These are phyloP conservation scores for Paramecium caudatum DNA, from an alignment of 73 alveolate species.

Conservation along the genomic window DNA sequence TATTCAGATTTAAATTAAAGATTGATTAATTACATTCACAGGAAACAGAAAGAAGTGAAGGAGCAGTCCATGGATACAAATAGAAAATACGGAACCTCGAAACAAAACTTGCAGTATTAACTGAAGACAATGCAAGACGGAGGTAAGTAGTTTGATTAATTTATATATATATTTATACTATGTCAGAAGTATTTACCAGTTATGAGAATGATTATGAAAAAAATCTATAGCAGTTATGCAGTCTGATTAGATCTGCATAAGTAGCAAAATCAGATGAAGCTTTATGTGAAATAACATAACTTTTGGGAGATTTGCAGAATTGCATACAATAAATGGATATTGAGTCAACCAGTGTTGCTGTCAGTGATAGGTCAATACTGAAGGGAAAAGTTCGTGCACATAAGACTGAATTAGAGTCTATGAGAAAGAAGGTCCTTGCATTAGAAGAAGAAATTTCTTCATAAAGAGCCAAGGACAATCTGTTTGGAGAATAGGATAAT, in stretches of 20 bases:
- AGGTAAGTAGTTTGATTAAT: neutral
- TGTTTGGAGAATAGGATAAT: neutral
- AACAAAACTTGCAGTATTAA: conserved; percentile 3
- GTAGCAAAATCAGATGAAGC: neutral
- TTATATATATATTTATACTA: neutral
- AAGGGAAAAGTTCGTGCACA: neutral
- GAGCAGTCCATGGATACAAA: conserved; percentile 13
- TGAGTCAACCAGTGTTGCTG: neutral
- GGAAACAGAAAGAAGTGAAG: conserved; percentile 45
- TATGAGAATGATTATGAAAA: neutral
- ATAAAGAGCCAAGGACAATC: neutral
- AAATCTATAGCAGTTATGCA: neutral
- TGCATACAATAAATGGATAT: conserved; percentile 11
- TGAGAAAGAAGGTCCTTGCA: neutral
- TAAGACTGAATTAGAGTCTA: neutral
- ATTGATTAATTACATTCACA: conserved; percentile 46
- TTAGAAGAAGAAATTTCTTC: neutral
- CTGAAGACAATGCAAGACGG: conserved; percentile 10
- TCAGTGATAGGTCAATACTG: neutral
- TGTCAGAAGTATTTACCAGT: neutral
- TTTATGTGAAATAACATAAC: neutral
- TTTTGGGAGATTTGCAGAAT: neutral
- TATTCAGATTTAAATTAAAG: conserved; percentile 19
- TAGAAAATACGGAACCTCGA: conserved; percentile 17
- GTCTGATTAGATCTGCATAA: neutral